Evolutionary conservation across 345 rosid genomes (phyloP), one percentile per base, ranked within the genome.

Genomic region (Capsella bursapastoris): DNA sequence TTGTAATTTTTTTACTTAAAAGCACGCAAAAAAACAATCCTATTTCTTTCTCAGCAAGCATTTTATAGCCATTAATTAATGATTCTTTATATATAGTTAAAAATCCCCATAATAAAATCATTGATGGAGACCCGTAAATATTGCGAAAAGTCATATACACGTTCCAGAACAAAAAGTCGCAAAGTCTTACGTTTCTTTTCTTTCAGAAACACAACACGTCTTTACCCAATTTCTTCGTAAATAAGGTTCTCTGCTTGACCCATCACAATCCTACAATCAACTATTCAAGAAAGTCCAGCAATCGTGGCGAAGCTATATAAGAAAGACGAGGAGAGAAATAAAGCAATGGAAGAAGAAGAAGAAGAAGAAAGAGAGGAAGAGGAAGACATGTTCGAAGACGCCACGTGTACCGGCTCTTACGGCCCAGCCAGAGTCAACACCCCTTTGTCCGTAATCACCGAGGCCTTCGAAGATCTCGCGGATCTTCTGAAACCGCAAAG

Each of bases 381-480:
- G 16, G 67, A 71, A 47, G 78, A 70, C 62, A 41, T 18, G 65
- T 76, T 41, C 28, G 68, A 81, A 60, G 76, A 73, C 35, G 77
- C 84, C 8, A 57, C 44, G n/a, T 76, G 70, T 38, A 44, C 11
- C 53, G 25, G 25, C 1, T 22, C 25, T 22, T 22, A 67, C 47
- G 43, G 25, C 25, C 68, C 73, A 11, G 72, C 79, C 4, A 51
- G 68, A 66, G 50, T 71, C 47, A 50, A 45, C n/a, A 61, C 82
- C 18, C 87, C 87, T 45, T 70, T 89, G 16, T 80, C 86, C 9
- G 77, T 76, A 6, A 82, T 92, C 3, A 89, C 83, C 5, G 84
- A 80, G 53, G 92, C 93, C 25, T 86, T 92, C 43, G 93, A 88
- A 78, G 83, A 79, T 63, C 81, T 89, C 3, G 81, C 83, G 0